Base-by-base conservation (phyloP, 73 alveolate genomes). In the Paramecium sonneborni region DNA sequence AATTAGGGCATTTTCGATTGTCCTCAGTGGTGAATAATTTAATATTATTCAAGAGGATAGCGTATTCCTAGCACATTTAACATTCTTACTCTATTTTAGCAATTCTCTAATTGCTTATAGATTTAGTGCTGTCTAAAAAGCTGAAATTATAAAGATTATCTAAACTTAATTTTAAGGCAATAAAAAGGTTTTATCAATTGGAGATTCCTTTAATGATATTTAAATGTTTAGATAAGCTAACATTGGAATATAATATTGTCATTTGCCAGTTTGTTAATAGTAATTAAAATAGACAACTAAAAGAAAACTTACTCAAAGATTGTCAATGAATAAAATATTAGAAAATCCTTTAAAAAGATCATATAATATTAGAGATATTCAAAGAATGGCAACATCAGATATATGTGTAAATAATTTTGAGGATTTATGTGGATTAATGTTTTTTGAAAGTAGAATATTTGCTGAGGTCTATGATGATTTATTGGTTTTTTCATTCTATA, bases 381-480 rank as follows among this genome's bases (percentile, higher is more conserved):
- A 35, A 35, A 35, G 21, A 74, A 74, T 74, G 32, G 58, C 87
- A 2, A 74, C 87, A 9, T 35, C 87, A 14, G 87, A 74, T 74
- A 35, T 74, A 10, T 32, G 56, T 32, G 58, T 74, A 30, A 38
- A 28, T 32, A 74, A 34, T 28, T 74, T 74, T 20, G 87, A 74
- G 2, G 58, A 74, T 35, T 21, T 74, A 11, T 74, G 87, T 37
- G 87, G 62, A 1, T 32, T 74, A 20, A 24, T 74, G 32, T 74
- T 74, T 74, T 74, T 74, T 74, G 87, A 74, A 38, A 30, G 58
- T 24, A 74, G 87, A 74, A 38, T 74, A 21, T 74, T 32, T 74
- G 87, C 87, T 74, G 87, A 74, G 46, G 87, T 74, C 20, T 74
- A 35, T 74, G 87, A 74, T 74, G 87, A 74, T 74, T 37, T 74